phyloP scores from a whole-genome alignment of 2,329 filamentous ascomycete species.

The Cadophora sp. region DNA sequence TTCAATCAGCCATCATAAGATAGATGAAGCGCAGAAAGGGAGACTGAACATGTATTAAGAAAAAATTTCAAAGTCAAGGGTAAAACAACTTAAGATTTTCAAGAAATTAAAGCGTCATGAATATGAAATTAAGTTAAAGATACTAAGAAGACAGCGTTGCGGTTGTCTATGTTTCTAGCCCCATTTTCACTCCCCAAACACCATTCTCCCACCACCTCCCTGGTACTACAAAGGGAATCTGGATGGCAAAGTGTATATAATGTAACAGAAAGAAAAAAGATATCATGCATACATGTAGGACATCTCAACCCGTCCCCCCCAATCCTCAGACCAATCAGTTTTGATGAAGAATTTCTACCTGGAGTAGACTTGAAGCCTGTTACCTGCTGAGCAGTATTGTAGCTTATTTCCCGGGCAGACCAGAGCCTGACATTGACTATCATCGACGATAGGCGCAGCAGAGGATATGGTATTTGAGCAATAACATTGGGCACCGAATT shows the following conservation, averaged over 20 bases:
- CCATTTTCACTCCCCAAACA: not conserved
- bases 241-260: not conserved
- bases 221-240: not conserved
- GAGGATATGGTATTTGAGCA: conserved; percentile 35
- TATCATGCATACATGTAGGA: not conserved
- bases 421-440: conserved; percentile 19
- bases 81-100: no score
- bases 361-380: conserved; percentile 19
- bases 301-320: not conserved
- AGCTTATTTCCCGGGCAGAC: conserved; percentile 28
- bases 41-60: no score
- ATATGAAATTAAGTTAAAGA: not conserved
- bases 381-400: conserved; percentile 21
- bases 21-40: no score
- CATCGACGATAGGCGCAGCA: conserved; percentile 14
- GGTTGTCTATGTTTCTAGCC: not conserved
- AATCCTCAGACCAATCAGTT: not conserved
- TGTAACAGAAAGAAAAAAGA: not conserved
- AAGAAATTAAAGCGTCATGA: not conserved
- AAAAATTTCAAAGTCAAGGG: no score
- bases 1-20: no score
- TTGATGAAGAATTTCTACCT: not conserved
- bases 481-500: conserved; percentile 44
- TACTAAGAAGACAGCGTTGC: not conserved
- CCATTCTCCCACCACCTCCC: not conserved